Conservation (phyloP, 1,284 basidiomycete genomes). For the Papiliotrema nemorosa region DNA sequence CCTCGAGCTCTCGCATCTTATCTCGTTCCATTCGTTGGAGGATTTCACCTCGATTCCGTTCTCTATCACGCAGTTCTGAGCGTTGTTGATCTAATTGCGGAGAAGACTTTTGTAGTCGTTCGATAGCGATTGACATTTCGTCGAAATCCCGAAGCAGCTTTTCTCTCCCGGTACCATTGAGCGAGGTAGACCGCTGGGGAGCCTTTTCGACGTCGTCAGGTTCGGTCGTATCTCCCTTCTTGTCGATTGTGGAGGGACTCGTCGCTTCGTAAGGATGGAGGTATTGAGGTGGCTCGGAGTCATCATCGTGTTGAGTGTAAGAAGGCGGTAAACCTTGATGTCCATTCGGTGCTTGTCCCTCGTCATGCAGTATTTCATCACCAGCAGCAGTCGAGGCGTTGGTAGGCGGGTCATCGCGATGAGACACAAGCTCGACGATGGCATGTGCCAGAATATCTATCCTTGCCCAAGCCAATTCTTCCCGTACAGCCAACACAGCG, state of each 20-base stretch:
- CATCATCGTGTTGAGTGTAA: constrained; percentile 1
- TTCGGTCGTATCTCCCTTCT: too few relatives aligned
- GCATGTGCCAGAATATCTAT: constrained; percentile 26
- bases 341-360: background rate
- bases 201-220: too few relatives aligned
- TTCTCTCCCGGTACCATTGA: constrained; percentile 8
- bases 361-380: background rate
- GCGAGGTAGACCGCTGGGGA: too few relatives aligned
- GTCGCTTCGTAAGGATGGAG: too few relatives aligned
- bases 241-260: too few relatives aligned
- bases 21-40: constrained; percentile 18
- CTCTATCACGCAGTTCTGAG: constrained; percentile 66
- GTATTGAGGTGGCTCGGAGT: background rate
- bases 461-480: constrained; percentile 34
- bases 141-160: constrained; percentile 62
- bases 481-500: constrained; percentile 21
- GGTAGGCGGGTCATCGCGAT: background rate
- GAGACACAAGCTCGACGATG: constrained; percentile 20
- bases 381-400: background rate
- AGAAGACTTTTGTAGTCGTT: constrained; percentile 72
- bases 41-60: background rate
- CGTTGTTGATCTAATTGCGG: constrained; percentile 83
- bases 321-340: constrained; percentile 3
- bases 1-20: constrained; percentile 36
- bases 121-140: constrained; percentile 75